Evolutionary conservation across 441 rosid species (phyloP).

Genomic region (Gossypium davidsonii): DNA sequence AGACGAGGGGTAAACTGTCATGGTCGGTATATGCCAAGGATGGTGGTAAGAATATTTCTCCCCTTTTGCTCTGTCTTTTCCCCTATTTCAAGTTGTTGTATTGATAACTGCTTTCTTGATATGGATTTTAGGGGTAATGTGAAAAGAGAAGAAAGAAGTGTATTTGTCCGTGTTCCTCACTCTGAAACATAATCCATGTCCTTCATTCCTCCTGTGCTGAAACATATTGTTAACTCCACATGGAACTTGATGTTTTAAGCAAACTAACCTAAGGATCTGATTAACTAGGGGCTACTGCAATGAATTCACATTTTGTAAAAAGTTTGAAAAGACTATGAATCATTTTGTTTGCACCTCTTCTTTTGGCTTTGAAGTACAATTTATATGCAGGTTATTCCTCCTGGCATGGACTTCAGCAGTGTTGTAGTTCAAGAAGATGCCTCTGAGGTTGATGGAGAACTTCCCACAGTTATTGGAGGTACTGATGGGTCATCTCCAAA

Average conservation of each 20-base stretch:
- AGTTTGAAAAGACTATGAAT: neutral
- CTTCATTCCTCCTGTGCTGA: neutral
- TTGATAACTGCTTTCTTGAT: neutral
- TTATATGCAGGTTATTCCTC: constrained; percentile 74
- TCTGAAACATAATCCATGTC: neutral
- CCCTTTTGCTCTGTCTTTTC: neutral
- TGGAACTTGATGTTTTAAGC: neutral
- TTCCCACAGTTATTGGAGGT: constrained; percentile 48
- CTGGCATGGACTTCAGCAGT: constrained; percentile 97
- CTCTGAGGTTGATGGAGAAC: constrained; percentile 75
- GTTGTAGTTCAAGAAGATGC: constrained; percentile 85
- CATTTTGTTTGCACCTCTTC: neutral
- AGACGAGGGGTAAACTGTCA: constrained; percentile 93
- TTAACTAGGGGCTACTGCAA: neutral
- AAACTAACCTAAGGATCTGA: neutral
- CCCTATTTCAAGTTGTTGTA: neutral
- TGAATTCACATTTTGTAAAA: no score
- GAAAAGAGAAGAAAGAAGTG: neutral
- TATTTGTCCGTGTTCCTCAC: neutral
- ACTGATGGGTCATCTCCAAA: constrained; percentile 80
- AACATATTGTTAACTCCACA: neutral
- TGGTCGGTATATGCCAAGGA: constrained; percentile 93
- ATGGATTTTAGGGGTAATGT: neutral
- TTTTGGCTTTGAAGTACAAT: constrained; percentile 9
- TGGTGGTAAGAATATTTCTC: constrained; percentile 54